These are phyloP conservation scores for Colletotrichum sp. DNA, from an alignment of 2,329 filamentous ascomycete genomes.

Conservation along the genomic window DNA sequence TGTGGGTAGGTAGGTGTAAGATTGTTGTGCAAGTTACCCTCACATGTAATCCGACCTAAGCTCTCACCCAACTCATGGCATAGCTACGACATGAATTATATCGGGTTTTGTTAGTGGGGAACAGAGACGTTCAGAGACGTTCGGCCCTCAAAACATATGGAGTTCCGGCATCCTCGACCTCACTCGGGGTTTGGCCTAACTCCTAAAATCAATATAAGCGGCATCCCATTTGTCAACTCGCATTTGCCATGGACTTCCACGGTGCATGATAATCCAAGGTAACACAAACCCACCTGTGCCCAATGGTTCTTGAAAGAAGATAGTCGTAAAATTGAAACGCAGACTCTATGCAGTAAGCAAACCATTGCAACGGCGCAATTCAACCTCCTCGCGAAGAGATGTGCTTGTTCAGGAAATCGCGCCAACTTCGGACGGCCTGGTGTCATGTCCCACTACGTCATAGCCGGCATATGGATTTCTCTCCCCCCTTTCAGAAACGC, in stretches of 20 bases:
- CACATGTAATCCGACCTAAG: not conserved
- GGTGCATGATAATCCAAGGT: not conserved
- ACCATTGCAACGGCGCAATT: not conserved
- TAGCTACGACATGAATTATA: not conserved
- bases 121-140: accelerated
- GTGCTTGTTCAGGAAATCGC: not conserved
- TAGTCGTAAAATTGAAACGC: not conserved
- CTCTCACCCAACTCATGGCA: not conserved
- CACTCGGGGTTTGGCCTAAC: not conserved
- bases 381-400: not conserved
- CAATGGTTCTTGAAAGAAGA: not conserved
- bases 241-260: not conserved
- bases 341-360: not conserved
- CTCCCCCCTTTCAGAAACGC: not conserved
- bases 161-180: not conserved
- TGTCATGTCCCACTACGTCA: not conserved
- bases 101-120: accelerated
- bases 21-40: not conserved
- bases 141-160: not conserved
- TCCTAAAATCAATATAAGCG: not conserved
- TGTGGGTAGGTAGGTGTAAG: not conserved
- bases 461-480: not conserved
- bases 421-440: not conserved
- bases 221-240: not conserved
- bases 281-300: not conserved